These are phyloP conservation scores for Pigoraptor vietnamica DNA, from an alignment of 78 protist genomes.

Conservation along the genomic window DNA sequence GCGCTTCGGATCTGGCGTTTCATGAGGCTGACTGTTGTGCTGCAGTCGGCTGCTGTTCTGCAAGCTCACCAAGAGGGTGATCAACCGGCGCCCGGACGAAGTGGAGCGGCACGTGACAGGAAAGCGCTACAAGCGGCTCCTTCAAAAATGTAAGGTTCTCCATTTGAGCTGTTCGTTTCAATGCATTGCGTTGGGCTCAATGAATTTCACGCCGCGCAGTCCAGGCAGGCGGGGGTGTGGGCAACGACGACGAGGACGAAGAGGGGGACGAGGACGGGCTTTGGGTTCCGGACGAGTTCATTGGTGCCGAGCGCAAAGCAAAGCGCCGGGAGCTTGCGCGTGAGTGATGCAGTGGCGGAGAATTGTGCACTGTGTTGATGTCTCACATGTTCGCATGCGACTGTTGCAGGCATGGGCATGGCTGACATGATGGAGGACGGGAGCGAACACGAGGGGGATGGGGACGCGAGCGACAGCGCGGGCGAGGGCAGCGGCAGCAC, in stretches of 20 bases:
- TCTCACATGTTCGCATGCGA: background rate
- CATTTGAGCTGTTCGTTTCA: too few relatives aligned
- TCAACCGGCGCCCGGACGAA: background rate
- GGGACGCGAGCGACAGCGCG: background rate
- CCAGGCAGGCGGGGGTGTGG: too few relatives aligned
- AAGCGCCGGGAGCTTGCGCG: background rate
- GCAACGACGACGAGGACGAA: background rate
- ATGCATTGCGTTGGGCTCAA: too few relatives aligned
- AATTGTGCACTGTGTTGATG: background rate
- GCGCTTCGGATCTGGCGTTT: background rate
- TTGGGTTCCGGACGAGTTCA: background rate
- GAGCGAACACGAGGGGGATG: background rate
- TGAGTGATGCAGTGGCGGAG: background rate
- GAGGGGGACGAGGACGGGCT: background rate
- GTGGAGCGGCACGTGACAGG: background rate
- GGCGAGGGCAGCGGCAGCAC: background rate
- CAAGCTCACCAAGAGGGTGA: background rate
- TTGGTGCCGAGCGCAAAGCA: background rate
- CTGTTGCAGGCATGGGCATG: background rate
- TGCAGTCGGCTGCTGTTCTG: background rate
- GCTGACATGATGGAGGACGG: background rate
- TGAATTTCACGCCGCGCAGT: too few relatives aligned
- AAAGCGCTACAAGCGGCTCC: background rate
- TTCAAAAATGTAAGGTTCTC: background rate
- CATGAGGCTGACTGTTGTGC: background rate